Evolutionary conservation across 805 yeast genomes (phyloP).

Genomic region (Saccharomyces cerevisiae): DNA sequence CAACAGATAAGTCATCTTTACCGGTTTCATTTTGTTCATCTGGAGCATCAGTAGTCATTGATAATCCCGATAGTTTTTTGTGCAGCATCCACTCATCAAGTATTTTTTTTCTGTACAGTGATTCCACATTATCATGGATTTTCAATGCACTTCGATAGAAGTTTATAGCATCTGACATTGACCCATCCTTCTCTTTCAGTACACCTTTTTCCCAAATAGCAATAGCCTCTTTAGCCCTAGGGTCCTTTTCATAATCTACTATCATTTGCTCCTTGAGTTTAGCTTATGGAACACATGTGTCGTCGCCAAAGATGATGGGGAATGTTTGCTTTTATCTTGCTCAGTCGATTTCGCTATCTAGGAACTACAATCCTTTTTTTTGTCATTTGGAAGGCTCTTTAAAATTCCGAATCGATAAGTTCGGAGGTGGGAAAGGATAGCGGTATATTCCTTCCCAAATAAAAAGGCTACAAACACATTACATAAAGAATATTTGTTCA

Average conservation of each 20-base stretch:
- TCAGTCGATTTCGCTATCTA: background rate
- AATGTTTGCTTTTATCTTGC: background rate
- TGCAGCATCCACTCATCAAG: constrained; percentile 36
- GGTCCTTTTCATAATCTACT: background rate
- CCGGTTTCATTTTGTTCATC: constrained; percentile 5
- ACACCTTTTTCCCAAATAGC: constrained; percentile 61
- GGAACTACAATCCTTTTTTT: background rate
- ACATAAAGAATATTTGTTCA: background rate
- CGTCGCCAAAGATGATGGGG: background rate
- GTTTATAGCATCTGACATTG: constrained; percentile 73
- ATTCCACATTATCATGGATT: constrained; percentile 50
- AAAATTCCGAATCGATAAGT: background rate
- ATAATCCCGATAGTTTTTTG: constrained; percentile 12
- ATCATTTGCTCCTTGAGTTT: background rate
- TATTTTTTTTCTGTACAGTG: constrained; percentile 50
- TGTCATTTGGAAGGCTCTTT: background rate
- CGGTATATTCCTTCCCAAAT: background rate
- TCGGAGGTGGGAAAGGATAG: background rate
- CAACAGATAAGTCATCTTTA: constrained; percentile 18
- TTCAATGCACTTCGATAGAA: constrained; percentile 66
- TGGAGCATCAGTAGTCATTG: constrained; percentile 4
- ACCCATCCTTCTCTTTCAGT: constrained; percentile 62
- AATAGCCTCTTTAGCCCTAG: constrained; percentile 38
- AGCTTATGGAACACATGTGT: background rate
- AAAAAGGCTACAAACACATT: background rate